Evolutionary conservation across 2,329 filamentous ascomycete genomes (phyloP), one percentile per base, ranked within the genome.

Genomic region (Xylaria arbuscula): DNA sequence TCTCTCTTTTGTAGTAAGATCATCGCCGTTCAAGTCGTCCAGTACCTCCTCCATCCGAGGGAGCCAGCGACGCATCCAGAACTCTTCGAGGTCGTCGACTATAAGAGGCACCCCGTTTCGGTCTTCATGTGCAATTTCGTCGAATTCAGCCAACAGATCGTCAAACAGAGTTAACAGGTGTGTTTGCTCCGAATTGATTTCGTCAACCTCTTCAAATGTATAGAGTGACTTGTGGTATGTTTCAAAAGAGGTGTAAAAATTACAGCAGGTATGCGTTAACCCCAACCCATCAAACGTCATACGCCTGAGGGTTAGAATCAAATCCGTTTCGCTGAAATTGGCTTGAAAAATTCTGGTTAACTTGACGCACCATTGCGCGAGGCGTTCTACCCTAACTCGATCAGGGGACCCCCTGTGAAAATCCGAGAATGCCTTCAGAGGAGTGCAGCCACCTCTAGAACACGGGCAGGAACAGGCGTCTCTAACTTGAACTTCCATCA

Each of bases 41-140:
- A 68, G 50, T n/a, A n/a, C 32, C 32, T 64, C 55, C 7, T 2
- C n/a, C 1, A 68, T 62, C 24, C n/a, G 56, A 36, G 62, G 66
- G 40, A 68, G 62, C 66, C 66, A 68, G 9, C 36, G 62, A n/a
- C 13, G 34, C 1, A 59, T 62, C 57, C 57, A 58, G 40, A 68
- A 68, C 22, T 47, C 28, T 32, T 68, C 57, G 3, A 62, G 51
- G 7, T 68, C 51, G 15, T 47, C 32, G 11, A 51, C 10, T 51
- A 65, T 62, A 2, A 68, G 57, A 65, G 66, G 51, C 28, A 17
- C 40, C 3, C 62, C 62, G 22, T 17, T 13, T 42, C 13, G 62
- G 17, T 55, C 62, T 13, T 62, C 57, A 22, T 24, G 55, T 42
- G 66, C 66, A 34, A 50, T n/a, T 13, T 17, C 1, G n/a, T 54